Evolutionary conservation across 768 basidiomycete genomes (phyloP).

Genomic region (Antrodiella citrinella): DNA sequence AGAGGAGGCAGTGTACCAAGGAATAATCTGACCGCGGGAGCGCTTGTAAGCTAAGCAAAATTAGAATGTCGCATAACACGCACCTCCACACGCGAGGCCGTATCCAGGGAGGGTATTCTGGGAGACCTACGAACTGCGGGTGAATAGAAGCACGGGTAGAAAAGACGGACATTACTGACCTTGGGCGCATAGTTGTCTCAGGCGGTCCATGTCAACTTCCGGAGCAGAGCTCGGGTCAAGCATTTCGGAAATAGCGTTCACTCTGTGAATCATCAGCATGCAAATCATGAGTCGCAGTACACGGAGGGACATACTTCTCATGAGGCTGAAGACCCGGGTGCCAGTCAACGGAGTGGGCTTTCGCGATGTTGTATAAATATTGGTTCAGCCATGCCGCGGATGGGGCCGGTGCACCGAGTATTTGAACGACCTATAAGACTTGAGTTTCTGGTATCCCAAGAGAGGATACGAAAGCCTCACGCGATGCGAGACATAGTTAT

Average conservation of each 20-base stretch:
- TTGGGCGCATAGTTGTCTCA: conserved; percentile 50
- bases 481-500: conserved; percentile 46
- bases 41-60: conserved; percentile 1
- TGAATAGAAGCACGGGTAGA: background rate
- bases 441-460: background rate
- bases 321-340: conserved; percentile 49
- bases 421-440: conserved; percentile 37
- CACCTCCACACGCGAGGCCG: conserved; percentile 75
- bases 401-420: conserved; percentile 44
- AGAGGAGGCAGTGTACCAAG: conserved; percentile 51
- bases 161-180: conserved; percentile 42
- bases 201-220: conserved; percentile 44
- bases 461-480: conserved; percentile 21
- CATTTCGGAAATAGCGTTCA: conserved; percentile 51
- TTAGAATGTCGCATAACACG: conserved; percentile 23
- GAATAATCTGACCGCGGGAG: conserved; percentile 36
- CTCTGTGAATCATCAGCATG: no score
- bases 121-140: conserved; percentile 42
- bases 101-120: conserved; percentile 68
- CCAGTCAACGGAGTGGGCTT: conserved; percentile 51
- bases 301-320: conserved; percentile 46
- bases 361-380: conserved; percentile 47
- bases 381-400: conserved; percentile 48
- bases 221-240: conserved; percentile 42
- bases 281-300: background rate